Conservation (phyloP, 768 basidiomycete species). For the Termitomyces sp. region DNA sequence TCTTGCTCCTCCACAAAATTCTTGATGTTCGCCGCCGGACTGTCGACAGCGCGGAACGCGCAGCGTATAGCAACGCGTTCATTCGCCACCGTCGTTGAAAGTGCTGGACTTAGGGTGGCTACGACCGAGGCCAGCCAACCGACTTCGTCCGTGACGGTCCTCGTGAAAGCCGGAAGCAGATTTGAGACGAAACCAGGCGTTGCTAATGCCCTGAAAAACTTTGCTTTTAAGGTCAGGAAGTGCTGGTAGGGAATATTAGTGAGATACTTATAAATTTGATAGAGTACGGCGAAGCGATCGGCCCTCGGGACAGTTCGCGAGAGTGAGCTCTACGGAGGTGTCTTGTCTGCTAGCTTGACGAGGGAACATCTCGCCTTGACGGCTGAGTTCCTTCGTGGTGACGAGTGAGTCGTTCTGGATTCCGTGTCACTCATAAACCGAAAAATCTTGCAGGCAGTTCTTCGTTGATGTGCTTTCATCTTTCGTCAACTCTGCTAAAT, state of each 20-base stretch:
- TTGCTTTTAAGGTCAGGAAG: slow-evolving; percentile 87
- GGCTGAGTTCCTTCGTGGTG: slow-evolving; percentile 91
- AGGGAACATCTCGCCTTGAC: slow-evolving; percentile 91
- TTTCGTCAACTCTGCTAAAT: slow-evolving; percentile 78
- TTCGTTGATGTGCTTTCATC: slow-evolving; percentile 89
- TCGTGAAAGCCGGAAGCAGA: slow-evolving; percentile 90
- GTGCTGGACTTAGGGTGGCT: slow-evolving; percentile 80
- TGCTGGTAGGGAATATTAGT: not conserved
- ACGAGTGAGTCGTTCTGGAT: slow-evolving; percentile 69
- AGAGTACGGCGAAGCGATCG: slow-evolving; percentile 86
- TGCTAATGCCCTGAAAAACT: slow-evolving; percentile 95
- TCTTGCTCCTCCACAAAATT: slow-evolving; percentile 27
- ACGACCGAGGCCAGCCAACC: slow-evolving; percentile 79
- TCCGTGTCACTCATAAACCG: not conserved
- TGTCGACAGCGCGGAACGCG: slow-evolving; percentile 50
- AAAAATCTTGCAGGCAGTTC: slow-evolving; percentile 51
- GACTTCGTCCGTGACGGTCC: slow-evolving; percentile 80
- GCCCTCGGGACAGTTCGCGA: slow-evolving; percentile 88
- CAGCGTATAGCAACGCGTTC: slow-evolving; percentile 59
- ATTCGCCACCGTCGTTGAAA: slow-evolving; percentile 82
- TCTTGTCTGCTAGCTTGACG: slow-evolving; percentile 77
- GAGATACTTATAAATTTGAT: not conserved
- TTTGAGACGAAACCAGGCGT: slow-evolving; percentile 87
- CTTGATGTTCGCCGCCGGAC: slow-evolving; percentile 57
- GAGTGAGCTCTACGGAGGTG: slow-evolving; percentile 90